phyloP scores from a whole-genome alignment of 345 rosid species.

The Aquilaria yunnanensis region DNA sequence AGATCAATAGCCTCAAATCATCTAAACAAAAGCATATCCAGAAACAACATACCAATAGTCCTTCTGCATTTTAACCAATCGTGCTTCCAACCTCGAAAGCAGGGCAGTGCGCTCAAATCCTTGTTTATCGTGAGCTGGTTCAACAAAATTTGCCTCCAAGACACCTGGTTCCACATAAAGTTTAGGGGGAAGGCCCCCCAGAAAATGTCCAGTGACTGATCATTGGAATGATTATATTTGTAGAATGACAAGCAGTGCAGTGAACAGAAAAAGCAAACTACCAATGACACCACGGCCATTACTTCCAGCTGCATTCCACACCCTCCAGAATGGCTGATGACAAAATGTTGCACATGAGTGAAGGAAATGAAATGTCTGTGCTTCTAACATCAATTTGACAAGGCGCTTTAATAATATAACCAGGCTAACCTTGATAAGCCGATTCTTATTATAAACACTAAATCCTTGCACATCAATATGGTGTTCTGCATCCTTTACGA shows the following conservation, averaged over 20 bases:
- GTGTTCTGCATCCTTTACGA: slow-evolving; percentile 68
- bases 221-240: neutral
- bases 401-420: neutral
- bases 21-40: neutral
- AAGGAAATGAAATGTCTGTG: neutral
- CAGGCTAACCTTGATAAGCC: slow-evolving; percentile 62
- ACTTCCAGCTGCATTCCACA: slow-evolving; percentile 84
- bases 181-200: neutral
- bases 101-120: slow-evolving; percentile 67
- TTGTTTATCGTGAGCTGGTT: slow-evolving; percentile 87
- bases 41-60: slow-evolving; percentile 36
- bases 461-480: slow-evolving; percentile 82
- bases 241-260: neutral
- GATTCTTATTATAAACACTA: slow-evolving; percentile 75
- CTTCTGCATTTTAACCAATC: slow-evolving; percentile 41
- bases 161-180: slow-evolving; percentile 29
- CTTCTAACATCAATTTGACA: neutral
- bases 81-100: slow-evolving; percentile 51
- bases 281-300: slow-evolving; percentile 84
- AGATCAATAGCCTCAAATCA: slow-evolving; percentile 1
- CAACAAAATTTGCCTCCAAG: slow-evolving; percentile 72
- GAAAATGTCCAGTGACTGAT: neutral
- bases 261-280: slow-evolving; percentile 7
- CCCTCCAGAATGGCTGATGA: slow-evolving; percentile 79
- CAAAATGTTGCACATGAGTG: neutral